Evolutionary conservation across 371 early-diverging fungal species (phyloP), one percentile per base, ranked within the genome.

Genomic region (Lichtheimia ramosa): DNA sequence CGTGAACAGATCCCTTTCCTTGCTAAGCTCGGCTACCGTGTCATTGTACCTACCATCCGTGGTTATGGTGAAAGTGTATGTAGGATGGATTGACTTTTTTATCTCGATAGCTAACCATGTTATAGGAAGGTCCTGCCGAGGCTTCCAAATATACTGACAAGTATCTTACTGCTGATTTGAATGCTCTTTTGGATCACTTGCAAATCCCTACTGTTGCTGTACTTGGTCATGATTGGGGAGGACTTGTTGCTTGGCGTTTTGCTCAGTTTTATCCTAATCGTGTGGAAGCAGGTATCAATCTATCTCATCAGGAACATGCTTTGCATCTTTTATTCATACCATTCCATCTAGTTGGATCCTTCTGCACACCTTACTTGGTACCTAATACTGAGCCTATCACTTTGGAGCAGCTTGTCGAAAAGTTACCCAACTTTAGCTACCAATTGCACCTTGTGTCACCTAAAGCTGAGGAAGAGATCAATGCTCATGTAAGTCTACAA

Each of bases 221-320:
- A 16, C 61, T 88, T 39, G 90, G 89, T 24, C 92, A 91, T 64
- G 92, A 91, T 67, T 91, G 90, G 86, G 92, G 92, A 56, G 92
- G 89, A 60, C 56, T 73, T 34, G 56, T 83, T 15, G 88, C 73
- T 40, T 92, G 90, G 90, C 71, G 90, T 10, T 81, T 89, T 56
- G 77, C 80, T 10, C 75, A 86, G 54, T 85, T 81, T 66, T 76
- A 83, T 54, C 89, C 92, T 15, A 71, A 85, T 2, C 79, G 87
- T 18, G 81, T 89, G 14, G 62, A 57, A 5, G 87, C 87, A n/a
- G 75, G 89, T 48, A 82, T 79, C n/a, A n/a, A n/a, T n/a, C n/a
- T n/a, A n/a, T n/a, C n/a, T n/a, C n/a, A n/a, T n/a, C n/a, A n/a
- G n/a, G n/a, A n/a, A n/a, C n/a, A n/a, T n/a, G n/a, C n/a, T n/a